phyloP scores from a whole-genome alignment of 2,329 filamentous ascomycete genomes.

The Penicillium griseofulvum region DNA sequence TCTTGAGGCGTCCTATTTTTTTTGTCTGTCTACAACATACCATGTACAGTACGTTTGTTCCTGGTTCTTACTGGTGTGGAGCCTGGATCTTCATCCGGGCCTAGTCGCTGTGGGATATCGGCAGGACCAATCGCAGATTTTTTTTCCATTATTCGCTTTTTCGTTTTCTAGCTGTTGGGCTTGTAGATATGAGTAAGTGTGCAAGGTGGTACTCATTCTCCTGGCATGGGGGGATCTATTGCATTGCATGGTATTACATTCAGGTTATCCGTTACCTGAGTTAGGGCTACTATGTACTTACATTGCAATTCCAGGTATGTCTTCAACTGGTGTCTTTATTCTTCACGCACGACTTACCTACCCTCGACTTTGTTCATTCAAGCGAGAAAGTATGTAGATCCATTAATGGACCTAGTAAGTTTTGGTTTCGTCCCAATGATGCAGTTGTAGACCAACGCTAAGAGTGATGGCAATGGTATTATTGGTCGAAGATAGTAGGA shows the following conservation, averaged over 20 bases:
- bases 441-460: too few relatives aligned
- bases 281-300: not conserved
- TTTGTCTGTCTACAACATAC: conserved; percentile 21
- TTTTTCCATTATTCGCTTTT: conserved; percentile 3
- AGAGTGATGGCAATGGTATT: too few relatives aligned
- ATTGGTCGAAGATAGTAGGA: too few relatives aligned
- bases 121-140: conserved; percentile 20
- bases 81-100: conserved; percentile 19
- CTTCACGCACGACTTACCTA: too few relatives aligned
- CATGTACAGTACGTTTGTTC: conserved; percentile 39
- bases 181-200: not conserved
- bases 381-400: too few relatives aligned
- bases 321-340: too few relatives aligned
- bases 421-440: too few relatives aligned
- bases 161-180: not conserved
- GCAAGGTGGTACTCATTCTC: not conserved
- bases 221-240: not conserved
- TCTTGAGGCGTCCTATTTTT: conserved; percentile 16
- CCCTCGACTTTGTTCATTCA: too few relatives aligned
- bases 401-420: too few relatives aligned
- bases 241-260: not conserved
- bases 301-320: too few relatives aligned
- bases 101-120: conserved; percentile 15
- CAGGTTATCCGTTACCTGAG: not conserved
- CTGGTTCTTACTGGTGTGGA: conserved; percentile 21